phyloP scores from a whole-genome alignment of 2,329 filamentous ascomycete species.

The Emmonsia crescens region DNA sequence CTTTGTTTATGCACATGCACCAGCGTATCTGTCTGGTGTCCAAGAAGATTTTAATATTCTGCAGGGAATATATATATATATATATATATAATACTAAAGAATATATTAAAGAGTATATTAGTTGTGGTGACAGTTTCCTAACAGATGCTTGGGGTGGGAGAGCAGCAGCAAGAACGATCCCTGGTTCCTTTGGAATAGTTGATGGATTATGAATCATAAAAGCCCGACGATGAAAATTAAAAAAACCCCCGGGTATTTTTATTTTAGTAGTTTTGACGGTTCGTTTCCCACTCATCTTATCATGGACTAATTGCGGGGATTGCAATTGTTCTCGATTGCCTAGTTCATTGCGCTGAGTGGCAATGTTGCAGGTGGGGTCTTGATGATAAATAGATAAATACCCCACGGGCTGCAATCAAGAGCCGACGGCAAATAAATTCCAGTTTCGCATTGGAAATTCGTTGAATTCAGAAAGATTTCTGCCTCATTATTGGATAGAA shows the following conservation, averaged over 20 bases:
- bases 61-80: too few species aligned
- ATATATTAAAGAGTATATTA: too few species aligned
- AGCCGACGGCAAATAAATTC: too few species aligned
- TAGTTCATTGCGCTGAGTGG: not conserved
- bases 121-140: not conserved
- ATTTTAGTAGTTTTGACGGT: too few species aligned
- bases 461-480: not conserved
- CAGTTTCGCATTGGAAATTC: not conserved
- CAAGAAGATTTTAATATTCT: not conserved
- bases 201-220: not conserved
- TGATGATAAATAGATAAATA: too few species aligned
- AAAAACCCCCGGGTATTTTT: not conserved
- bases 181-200: not conserved
- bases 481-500: not conserved
- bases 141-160: too few species aligned
- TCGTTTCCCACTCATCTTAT: too few species aligned
- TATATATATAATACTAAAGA: not conserved
- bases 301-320: not conserved
- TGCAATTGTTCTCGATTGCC: not conserved
- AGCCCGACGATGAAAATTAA: not conserved
- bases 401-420: too few species aligned
- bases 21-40: not conserved
- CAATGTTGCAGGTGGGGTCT: not conserved
- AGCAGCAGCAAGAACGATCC: not conserved
- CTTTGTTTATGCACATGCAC: not conserved